Base-by-base conservation (phyloP, 345 rosid species). In the Salix udensis region DNA sequence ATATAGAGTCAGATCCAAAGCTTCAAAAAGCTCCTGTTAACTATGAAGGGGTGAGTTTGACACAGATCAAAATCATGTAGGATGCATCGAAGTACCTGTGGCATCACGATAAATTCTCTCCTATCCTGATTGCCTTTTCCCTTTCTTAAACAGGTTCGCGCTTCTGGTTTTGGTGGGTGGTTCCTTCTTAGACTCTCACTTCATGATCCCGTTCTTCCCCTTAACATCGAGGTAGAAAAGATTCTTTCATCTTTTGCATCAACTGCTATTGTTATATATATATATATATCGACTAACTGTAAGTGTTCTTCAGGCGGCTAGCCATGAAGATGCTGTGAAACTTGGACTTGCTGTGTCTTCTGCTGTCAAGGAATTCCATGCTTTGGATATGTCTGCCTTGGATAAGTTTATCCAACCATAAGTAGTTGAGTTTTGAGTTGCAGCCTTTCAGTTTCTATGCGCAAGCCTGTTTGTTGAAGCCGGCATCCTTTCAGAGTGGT, bases 161-260 rank as follows among this genome's bases (percentile, higher is more conserved):
- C 88, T 65, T 96, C 98, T 71, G 96, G 95, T 23, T 89, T 84
- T 74, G 92, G 96, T 75, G 99, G 99, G 83, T 96, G 99, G 98
- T 91, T 96, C 86, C 98, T 96, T 82, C 94, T 94, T 26, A 92
- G 99, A 83, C 97, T 96, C 65, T 94, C 99, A 0, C 97, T 94
- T 65, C 99, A 94, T 52, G 99, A 96, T 80, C 99, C 97, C 37
- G 97, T 96, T 82, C 97, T 96, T 78, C 98, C 99, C 77, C 98
- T 96, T 58, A 96, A 96, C 86, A 91, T 94, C 19, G 98, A 96
- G 98, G 98, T 96, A 85, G 9, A 65, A 58, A 39, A 55, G 12
- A 24, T 13, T 16, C 34, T 72, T 60, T 67, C 68, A 67, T 21
- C 74, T 39, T 72, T 34, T 73, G 44, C 75, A 68, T 66, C 55